A percentile compares a stretch with the other conserved stretches of the same genome.
Evolutionary conservation across 176 grass and related monocot species (phyloP).

Genomic region (Hsuehochloa calcarea): DNA sequence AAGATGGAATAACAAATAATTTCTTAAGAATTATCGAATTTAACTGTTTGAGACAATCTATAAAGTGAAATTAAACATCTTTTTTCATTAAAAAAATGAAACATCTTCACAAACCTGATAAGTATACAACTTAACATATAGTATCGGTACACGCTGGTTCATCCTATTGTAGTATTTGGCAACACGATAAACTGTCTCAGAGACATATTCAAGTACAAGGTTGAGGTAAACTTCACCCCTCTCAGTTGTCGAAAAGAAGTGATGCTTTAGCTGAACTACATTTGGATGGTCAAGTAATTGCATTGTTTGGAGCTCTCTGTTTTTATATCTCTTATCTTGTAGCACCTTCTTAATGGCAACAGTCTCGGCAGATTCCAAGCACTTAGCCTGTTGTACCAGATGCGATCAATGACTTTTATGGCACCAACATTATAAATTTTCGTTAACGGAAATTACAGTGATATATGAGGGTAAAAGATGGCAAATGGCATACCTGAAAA

Average conservation of each 20-base stretch:
- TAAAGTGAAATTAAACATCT: conserved; percentile 9
- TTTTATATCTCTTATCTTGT: conserved; percentile 98
- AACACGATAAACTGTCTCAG: conserved; percentile 85
- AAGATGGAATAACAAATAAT: conserved; percentile 26
- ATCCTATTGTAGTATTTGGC: conserved; percentile 74
- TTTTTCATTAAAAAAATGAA: neutral
- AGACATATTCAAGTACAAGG: conserved; percentile 86
- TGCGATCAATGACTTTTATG: conserved; percentile 32
- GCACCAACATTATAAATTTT: conserved; percentile 9
- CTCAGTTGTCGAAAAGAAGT: conserved; percentile 92
- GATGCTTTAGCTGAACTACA: conserved; percentile 89
- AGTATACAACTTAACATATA: conserved; percentile 76
- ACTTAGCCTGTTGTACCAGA: conserved; percentile 71
- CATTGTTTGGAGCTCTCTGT: conserved; percentile 95
- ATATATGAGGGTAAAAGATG: conserved; percentile 11
- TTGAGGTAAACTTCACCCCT: conserved; percentile 94
- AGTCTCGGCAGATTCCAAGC: conserved; percentile 80
- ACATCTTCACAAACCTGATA: conserved; percentile 69
- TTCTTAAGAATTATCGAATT: neutral
- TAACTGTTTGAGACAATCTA: neutral
- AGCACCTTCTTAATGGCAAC: conserved; percentile 96
- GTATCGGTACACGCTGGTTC: conserved; percentile 79
- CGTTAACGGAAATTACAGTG: neutral
- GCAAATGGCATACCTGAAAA: conserved; percentile 66
- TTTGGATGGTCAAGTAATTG: conserved; percentile 86